Evolutionary conservation across 805 yeast genomes (phyloP).

Genomic region (Ogataea parapolymorpha): DNA sequence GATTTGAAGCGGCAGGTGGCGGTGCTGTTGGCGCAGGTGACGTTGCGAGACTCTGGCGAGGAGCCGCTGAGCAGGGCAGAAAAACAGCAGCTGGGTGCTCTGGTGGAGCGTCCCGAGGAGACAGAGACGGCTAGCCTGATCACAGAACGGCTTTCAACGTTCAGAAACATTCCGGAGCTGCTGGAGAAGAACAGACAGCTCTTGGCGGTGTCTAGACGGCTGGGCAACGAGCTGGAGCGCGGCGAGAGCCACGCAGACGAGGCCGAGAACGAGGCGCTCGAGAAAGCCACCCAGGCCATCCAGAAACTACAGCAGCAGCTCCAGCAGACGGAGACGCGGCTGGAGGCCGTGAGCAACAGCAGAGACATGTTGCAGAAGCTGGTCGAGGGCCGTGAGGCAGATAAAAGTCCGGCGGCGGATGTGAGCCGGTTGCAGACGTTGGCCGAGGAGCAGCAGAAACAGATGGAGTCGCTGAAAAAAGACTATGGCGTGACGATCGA

Average conservation of each 20-base stretch:
- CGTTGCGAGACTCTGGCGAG: conserved; percentile 52
- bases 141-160: conserved; percentile 68
- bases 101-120: conserved; percentile 39
- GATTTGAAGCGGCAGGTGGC: conserved; percentile 87
- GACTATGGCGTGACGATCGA: conserved; percentile 44
- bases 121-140: conserved; percentile 73
- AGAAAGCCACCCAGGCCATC: conserved; percentile 62
- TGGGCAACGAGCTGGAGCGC: conserved; percentile 68
- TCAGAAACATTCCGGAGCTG: conserved; percentile 62
- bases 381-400: conserved; percentile 23
- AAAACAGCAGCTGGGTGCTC: conserved; percentile 54
- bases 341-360: conserved; percentile 57
- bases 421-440: conserved; percentile 10
- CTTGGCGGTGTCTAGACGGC: conserved; percentile 60
- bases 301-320: conserved; percentile 58
- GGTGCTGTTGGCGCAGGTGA: conserved; percentile 61
- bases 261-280: conserved; percentile 26
- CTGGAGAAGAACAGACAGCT: conserved; percentile 74
- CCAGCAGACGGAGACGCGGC: conserved; percentile 45
- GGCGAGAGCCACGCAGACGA: conserved; percentile 55
- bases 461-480: conserved; percentile 37
- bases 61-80: conserved; percentile 65
- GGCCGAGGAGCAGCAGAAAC: conserved; percentile 33
- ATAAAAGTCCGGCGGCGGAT: conserved; percentile 5
- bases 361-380: conserved; percentile 56